Conservation (phyloP, 129 eudicot species). For the carrot (Daucus carota) region DH1_v3.0 NC_030381.2:48556501-48557000, state of each 20-base stretch:
- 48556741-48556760: constrained; percentile 30
- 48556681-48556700: constrained; percentile 63
- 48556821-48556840: constrained; percentile 69
- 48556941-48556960: constrained; percentile 72
- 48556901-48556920: constrained; percentile 81
- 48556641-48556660: background rate
- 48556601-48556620: background rate
- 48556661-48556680: constrained; percentile 2
- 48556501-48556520: background rate
- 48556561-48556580: background rate
- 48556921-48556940: constrained; percentile 67
- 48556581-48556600: background rate
- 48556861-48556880: constrained; percentile 71
- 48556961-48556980: constrained; percentile 55
- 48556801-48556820: constrained; percentile 41
- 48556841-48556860: constrained; percentile 76
- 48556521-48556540: background rate
- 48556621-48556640: background rate
- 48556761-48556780: constrained; percentile 35
- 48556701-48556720: constrained; percentile 53
- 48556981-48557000: constrained; percentile 40
- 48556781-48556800: constrained; percentile 53
- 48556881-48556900: constrained; percentile 70
- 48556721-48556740: constrained; percentile 44
- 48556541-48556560: background rate